phyloP scores from a whole-genome alignment of 805 yeast genomes.

The Nakazawaea wyomingensis region DNA sequence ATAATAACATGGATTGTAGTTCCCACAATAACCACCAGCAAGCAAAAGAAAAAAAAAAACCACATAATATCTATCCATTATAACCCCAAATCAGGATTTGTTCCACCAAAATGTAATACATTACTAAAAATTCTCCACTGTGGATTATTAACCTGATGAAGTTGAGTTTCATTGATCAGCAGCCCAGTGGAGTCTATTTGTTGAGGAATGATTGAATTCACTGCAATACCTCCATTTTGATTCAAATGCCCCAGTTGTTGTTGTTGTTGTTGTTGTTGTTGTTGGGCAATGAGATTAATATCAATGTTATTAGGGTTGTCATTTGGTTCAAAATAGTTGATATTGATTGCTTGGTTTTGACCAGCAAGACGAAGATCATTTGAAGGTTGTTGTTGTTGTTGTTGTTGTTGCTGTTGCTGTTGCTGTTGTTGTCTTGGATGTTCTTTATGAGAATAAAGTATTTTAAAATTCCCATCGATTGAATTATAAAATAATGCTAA shows the following conservation, averaged over 20 bases:
- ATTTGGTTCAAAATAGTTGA: neutral
- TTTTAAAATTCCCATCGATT: conserved; percentile 11
- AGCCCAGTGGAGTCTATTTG: too few species aligned
- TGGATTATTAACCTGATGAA: neutral
- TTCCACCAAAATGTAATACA: conserved; percentile 1
- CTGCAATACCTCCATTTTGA: neutral
- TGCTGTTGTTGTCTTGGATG: conserved; percentile 1
- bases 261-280: conserved; percentile 4
- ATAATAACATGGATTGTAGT: too few species aligned
- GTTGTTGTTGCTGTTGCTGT: conserved; percentile 3
- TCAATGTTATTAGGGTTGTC: neutral
- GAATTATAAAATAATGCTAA: conserved; percentile 9
- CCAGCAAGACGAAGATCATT: too few species aligned
- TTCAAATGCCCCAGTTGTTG: neutral
- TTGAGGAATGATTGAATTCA: neutral
- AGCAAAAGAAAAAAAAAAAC: too few species aligned
- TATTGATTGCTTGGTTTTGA: neutral
- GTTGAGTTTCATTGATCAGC: too few species aligned
- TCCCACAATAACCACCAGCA: too few species aligned
- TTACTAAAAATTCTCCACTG: conserved; percentile 7
- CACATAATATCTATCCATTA: neutral
- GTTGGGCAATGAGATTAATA: conserved; percentile 1
- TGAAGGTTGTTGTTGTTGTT: neutral
- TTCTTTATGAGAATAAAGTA: conserved; percentile 11
- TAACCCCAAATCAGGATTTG: neutral